Conservation (phyloP, 768 basidiomycete species). For the Naganishia randhawae region DNA sequence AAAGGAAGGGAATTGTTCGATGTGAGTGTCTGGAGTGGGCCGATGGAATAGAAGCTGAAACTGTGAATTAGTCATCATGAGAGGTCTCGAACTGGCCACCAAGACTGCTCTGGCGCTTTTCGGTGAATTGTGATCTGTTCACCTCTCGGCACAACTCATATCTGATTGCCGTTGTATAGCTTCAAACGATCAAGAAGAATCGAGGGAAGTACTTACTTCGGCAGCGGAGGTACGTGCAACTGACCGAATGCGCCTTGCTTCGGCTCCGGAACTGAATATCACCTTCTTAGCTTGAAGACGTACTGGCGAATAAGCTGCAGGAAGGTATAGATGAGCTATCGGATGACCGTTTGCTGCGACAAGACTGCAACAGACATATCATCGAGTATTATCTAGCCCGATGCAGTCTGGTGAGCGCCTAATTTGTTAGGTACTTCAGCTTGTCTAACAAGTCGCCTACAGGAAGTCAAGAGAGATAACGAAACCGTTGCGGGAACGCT, state of each 20-base stretch:
- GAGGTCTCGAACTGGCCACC: not conserved
- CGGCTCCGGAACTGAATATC: not conserved
- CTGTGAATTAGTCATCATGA: not conserved
- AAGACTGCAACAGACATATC: not conserved
- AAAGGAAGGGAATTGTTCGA: not conserved
- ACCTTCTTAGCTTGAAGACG: conserved; percentile 1
- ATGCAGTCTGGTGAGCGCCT: conserved; percentile 7
- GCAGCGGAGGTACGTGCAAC: conserved; percentile 5
- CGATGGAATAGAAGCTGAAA: not conserved
- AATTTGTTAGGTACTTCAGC: too few species aligned
- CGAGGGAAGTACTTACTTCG: not conserved
- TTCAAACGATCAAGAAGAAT: not conserved
- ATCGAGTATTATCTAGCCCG: conserved; percentile 12
- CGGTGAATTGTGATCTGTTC: not conserved
- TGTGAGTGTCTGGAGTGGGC: not conserved
- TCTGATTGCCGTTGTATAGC: not conserved
- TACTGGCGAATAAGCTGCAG: not conserved
- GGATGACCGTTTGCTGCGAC: not conserved
- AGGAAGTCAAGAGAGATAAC: conserved; percentile 15
- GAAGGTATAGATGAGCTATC: not conserved
- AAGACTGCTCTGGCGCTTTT: conserved; percentile 9
- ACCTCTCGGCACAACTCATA: not conserved
- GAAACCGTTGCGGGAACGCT: conserved; percentile 7
- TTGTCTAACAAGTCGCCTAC: not conserved
- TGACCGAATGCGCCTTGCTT: not conserved